Conservation (phyloP, 2,329 filamentous ascomycete genomes). For the Xylaria hypoxylon region DNA sequence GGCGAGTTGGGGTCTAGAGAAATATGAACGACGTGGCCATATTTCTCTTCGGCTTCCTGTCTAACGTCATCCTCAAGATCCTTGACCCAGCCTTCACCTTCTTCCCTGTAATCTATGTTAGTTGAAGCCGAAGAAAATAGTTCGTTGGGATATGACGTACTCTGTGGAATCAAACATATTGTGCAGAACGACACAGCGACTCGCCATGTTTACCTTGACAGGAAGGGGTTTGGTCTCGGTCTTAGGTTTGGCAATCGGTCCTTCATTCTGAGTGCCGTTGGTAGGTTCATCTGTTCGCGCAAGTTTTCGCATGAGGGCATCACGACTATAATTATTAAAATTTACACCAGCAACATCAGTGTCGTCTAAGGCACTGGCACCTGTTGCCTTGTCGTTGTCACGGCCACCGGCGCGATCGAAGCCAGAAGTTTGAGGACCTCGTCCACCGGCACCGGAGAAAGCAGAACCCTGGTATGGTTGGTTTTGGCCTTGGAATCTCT, state of each 20-base stretch:
- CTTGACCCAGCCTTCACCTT: constrained; percentile 88
- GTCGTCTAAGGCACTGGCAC: constrained; percentile 94
- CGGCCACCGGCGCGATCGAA: constrained; percentile 93
- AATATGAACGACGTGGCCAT: constrained; percentile 98
- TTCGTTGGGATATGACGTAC: constrained; percentile 67
- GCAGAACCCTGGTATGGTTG: constrained; percentile 86
- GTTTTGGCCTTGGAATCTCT: constrained; percentile 88
- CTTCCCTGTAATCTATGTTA: constrained; percentile 72
- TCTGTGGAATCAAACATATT: constrained; percentile 95
- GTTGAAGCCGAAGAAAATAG: constrained; percentile 32
- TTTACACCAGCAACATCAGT: constrained; percentile 98
- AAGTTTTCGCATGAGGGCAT: constrained; percentile 98
- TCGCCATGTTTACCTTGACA: constrained; percentile 90
- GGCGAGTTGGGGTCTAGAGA: constrained; percentile 91
- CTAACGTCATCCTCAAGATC: constrained; percentile 95
- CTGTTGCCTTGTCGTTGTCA: constrained; percentile 89
- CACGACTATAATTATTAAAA: constrained; percentile 99
- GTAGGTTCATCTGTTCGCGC: constrained; percentile 89
- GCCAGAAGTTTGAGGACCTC: constrained; percentile 83
- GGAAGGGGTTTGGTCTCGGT: constrained; percentile 82
- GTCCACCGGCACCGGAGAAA: constrained; percentile 90
- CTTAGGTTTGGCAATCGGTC: constrained; percentile 80
- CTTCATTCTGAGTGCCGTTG: constrained; percentile 73
- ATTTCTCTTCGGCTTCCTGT: constrained; percentile 92
- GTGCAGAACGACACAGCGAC: constrained; percentile 91